Conservation (phyloP, 768 basidiomycete genomes). For the Boletus huronensis region DNA sequence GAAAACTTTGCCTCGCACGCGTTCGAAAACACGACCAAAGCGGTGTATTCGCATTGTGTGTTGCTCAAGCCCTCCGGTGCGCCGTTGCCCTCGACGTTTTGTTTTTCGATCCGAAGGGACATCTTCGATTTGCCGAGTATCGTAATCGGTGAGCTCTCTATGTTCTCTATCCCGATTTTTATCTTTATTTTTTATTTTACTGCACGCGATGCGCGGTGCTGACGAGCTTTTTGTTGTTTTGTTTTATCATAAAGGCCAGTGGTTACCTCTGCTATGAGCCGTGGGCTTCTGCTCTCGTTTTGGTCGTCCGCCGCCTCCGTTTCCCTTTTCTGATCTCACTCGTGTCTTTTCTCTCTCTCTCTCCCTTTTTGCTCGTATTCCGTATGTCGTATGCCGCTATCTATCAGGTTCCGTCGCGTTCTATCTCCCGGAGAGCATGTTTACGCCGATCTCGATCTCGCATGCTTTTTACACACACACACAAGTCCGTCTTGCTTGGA, state of each 20-base stretch:
- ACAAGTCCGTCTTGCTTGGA: neutral
- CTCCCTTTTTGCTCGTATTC: neutral
- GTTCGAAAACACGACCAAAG: conserved; percentile 96
- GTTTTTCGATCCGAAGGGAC: conserved; percentile 93
- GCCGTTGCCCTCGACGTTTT: conserved; percentile 89
- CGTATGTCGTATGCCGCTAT: conserved; percentile 16
- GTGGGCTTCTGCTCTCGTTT: neutral
- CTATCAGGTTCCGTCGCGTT: neutral
- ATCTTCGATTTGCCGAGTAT: conserved; percentile 87
- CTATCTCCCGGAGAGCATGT: neutral
- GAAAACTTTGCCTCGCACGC: conserved; percentile 96
- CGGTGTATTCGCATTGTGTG: conserved; percentile 90
- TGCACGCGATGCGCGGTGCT: neutral
- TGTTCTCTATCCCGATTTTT: neutral
- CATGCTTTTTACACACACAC: conserved; percentile 1
- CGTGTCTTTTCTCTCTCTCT: neutral
- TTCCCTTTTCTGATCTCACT: neutral
- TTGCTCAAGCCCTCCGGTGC: conserved; percentile 80
- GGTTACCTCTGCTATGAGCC: conserved; percentile 71
- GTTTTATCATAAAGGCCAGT: conserved; percentile 57
- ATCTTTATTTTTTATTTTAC: neutral
- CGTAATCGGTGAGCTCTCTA: conserved; percentile 63
- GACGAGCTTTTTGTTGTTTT: neutral
- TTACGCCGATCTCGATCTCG: neutral
- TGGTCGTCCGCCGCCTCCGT: neutral